A percentile compares a stretch with the other conserved stretches of the same genome.
Conservation (phyloP, 352 stramenopile genomes). For the Globisporangium paddicum region DNA sequence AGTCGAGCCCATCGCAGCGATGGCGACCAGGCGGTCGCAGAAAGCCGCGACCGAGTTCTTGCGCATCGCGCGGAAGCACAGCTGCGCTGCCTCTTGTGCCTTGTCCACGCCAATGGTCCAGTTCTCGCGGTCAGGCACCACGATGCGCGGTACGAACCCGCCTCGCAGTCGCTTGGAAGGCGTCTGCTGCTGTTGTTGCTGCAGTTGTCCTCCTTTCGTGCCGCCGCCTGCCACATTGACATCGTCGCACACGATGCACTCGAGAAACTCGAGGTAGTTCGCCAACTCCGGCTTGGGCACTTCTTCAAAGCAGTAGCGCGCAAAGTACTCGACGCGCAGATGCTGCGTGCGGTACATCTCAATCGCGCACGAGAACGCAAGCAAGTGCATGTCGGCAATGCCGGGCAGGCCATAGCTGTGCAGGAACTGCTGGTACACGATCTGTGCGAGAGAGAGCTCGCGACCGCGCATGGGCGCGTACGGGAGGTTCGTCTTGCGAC, state of each 20-base stretch:
- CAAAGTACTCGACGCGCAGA: constrained; percentile 71
- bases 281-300: constrained; percentile 38
- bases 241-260: constrained; percentile 68
- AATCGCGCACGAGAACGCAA: constrained; percentile 66
- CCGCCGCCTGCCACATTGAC: constrained; percentile 6
- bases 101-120: constrained; percentile 67
- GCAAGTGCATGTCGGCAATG: constrained; percentile 78
- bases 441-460: constrained; percentile 51
- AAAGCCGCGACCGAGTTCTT: constrained; percentile 51
- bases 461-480: constrained; percentile 17
- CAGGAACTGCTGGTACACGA: constrained; percentile 81
- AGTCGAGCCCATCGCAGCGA: constrained; percentile 34
- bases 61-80: constrained; percentile 75
- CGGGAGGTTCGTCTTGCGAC: constrained; percentile 28
- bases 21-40: constrained; percentile 48
- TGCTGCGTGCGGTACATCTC: constrained; percentile 64
- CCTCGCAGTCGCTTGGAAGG: constrained; percentile 29
- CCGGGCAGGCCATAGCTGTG: constrained; percentile 71
- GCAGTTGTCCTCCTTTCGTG: constrained; percentile 1
- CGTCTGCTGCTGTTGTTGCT: not conserved
- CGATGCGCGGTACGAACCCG: constrained; percentile 40
- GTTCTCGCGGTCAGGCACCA: constrained; percentile 61
- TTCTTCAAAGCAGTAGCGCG: constrained; percentile 75
- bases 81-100: constrained; percentile 48
- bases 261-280: constrained; percentile 73